Evolutionary conservation across 495 filamentous ascomycete species (phyloP).

Genomic region (Lepraria neglecta): DNA sequence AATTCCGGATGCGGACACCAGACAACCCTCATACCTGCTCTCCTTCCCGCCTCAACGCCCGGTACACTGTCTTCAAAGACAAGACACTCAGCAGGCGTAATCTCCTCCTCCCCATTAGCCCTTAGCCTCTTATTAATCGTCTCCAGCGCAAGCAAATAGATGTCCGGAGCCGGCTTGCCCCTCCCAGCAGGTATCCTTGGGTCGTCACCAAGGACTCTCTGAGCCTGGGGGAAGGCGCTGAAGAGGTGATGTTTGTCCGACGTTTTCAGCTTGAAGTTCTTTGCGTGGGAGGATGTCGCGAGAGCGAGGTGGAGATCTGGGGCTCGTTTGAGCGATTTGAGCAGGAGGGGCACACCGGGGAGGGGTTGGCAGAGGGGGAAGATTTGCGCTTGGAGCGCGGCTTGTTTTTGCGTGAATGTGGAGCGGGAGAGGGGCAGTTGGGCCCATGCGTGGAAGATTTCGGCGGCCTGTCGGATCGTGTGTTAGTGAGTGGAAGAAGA

Average conservation of each 20-base stretch:
- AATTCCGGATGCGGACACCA: constrained; percentile 88
- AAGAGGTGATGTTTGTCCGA: constrained; percentile 68
- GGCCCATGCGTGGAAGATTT: constrained; percentile 76
- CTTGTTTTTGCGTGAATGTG: constrained; percentile 54
- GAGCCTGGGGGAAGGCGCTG: constrained; percentile 56
- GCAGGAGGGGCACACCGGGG: constrained; percentile 67
- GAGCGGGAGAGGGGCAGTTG: constrained; percentile 67
- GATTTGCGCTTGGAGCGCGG: constrained; percentile 55
- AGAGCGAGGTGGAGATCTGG: constrained; percentile 71
- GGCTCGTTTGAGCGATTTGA: constrained; percentile 46
- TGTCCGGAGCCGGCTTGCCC: constrained; percentile 92
- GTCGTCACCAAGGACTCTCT: constrained; percentile 82
- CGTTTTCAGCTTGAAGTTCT: constrained; percentile 77
- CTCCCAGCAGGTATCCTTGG: constrained; percentile 66
- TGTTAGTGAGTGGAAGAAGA: constrained; percentile 26
- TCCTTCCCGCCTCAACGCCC: constrained; percentile 81
- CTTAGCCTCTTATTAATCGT: constrained; percentile 70
- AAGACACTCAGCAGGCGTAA: constrained; percentile 80
- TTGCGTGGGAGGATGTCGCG: constrained; percentile 66
- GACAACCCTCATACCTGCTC: constrained; percentile 90
- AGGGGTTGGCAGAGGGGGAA: constrained; percentile 72
- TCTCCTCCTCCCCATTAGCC: constrained; percentile 52
- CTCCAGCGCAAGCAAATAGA: constrained; percentile 81
- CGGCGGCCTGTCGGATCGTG: constrained; percentile 36
- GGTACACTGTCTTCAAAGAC: constrained; percentile 96